Conservation (phyloP, 495 filamentous ascomycete genomes). For the Diplogelasinospora grovesii region DNA sequence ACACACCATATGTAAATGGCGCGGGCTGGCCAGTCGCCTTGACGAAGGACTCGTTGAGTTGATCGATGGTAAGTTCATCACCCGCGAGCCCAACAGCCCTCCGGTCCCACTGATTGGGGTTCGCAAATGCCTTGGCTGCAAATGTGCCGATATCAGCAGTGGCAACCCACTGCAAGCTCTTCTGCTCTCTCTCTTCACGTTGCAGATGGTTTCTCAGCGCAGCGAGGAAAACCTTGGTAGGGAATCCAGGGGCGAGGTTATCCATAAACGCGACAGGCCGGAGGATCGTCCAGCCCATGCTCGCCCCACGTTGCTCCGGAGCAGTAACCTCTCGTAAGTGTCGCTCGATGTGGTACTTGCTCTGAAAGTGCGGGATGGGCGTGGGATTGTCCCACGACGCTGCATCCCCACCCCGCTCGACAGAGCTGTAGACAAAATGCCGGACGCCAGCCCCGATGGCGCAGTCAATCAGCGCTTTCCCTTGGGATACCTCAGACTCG, state of each 20-base stretch:
- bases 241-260: constrained; percentile 51
- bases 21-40: constrained; percentile 31
- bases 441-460: constrained; percentile 50
- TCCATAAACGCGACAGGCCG: constrained; percentile 66
- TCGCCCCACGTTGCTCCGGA: constrained; percentile 17
- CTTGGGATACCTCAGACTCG: constrained; percentile 55
- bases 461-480: constrained; percentile 55
- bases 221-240: constrained; percentile 54
- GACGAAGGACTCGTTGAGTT: constrained; percentile 31
- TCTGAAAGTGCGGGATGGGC: constrained; percentile 58
- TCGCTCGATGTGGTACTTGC: constrained; percentile 60
- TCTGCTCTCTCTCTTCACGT: constrained; percentile 20
- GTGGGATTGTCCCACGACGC: constrained; percentile 51
- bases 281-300: constrained; percentile 55
- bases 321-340: constrained; percentile 41
- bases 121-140: constrained; percentile 50
- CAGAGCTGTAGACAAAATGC: constrained; percentile 63
- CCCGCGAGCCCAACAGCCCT: constrained; percentile 39
- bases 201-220: constrained; percentile 41
- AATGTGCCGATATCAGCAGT: constrained; percentile 59
- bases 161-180: constrained; percentile 51
- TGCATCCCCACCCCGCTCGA: constrained; percentile 59
- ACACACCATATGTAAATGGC: constrained; percentile 31
- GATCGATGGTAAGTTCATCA: constrained; percentile 37
- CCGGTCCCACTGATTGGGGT: constrained; percentile 30